Percentiles rank a stretch among this genome's conserved stretches.
phyloP scores from a whole-genome alignment of 495 filamentous ascomycete species.

The Lichina pygmaea region DNA sequence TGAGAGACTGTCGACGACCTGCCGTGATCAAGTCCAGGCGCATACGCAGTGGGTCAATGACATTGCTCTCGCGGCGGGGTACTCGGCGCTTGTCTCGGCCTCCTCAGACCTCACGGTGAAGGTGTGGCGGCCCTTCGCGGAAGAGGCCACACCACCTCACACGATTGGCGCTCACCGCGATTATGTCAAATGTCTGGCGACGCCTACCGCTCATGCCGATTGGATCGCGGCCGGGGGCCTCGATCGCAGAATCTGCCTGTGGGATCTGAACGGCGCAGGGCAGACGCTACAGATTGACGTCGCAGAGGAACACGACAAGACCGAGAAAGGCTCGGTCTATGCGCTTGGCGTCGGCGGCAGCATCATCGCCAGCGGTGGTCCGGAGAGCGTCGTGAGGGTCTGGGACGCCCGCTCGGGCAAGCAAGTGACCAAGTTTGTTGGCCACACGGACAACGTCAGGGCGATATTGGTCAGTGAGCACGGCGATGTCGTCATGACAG shows the following conservation, averaged over 20 bases:
- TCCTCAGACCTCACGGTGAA: slow-evolving; percentile 91
- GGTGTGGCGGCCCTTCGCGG: slow-evolving; percentile 70
- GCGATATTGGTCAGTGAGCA: slow-evolving; percentile 70
- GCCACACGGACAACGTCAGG: slow-evolving; percentile 90
- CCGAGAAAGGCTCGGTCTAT: slow-evolving; percentile 85
- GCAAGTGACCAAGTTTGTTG: slow-evolving; percentile 82
- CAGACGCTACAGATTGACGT: slow-evolving; percentile 66
- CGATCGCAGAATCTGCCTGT: slow-evolving; percentile 72
- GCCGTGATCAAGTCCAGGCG: slow-evolving; percentile 77
- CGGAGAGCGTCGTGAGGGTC: slow-evolving; percentile 74
- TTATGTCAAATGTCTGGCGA: slow-evolving; percentile 85
- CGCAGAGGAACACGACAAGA: slow-evolving; percentile 39
- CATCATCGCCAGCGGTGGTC: slow-evolving; percentile 76
- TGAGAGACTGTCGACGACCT: slow-evolving; percentile 26
- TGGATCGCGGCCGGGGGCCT: slow-evolving; percentile 96
- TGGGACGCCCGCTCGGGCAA: slow-evolving; percentile 86
- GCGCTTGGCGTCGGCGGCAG: slow-evolving; percentile 48
- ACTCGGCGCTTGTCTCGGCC: slow-evolving; percentile 68
- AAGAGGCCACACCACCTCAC: slow-evolving; percentile 35
- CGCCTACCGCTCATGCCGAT: slow-evolving; percentile 35
- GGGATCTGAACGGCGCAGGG: slow-evolving; percentile 75
- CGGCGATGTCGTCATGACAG: slow-evolving; percentile 78
- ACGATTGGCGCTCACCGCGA: slow-evolving; percentile 84
- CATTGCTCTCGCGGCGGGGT: slow-evolving; percentile 59
- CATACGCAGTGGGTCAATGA: slow-evolving; percentile 99